Percentiles rank a stretch among this genome's conserved stretches.
phyloP scores from a whole-genome alignment of 78 protist species.

The Dictyostelium firmibasis region DNA sequence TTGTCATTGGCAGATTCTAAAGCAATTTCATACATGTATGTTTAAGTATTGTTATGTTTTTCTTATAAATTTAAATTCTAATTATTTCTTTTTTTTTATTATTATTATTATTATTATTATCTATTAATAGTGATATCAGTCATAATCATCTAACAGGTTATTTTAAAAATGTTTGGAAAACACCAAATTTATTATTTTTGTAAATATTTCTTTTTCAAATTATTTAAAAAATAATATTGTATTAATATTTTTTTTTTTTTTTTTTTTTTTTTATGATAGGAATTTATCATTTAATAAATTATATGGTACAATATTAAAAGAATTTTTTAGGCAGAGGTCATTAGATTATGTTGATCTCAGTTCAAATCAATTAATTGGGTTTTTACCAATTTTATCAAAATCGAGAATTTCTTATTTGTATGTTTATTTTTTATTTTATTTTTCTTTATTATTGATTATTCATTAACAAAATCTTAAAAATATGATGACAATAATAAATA shows the following conservation, averaged over 20 bases:
- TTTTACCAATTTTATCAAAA: constrained; percentile 20
- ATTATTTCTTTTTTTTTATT: neutral
- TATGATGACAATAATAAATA: neutral
- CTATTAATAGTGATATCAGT: neutral
- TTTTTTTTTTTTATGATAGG: neutral
- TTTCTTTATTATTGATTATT: neutral
- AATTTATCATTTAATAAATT: neutral
- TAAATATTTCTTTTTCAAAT: neutral
- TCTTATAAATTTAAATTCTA: no score
- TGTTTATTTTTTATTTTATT: no score
- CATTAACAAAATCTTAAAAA: neutral
- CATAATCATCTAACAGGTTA: constrained; percentile 27
- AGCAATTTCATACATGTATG: neutral
- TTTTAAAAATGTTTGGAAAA: neutral
- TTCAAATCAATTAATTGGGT: neutral
- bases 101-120: neutral
- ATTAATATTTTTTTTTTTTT: neutral
- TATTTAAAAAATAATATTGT: no score
- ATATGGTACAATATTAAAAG: neutral
- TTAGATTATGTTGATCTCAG: neutral
- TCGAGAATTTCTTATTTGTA: neutral
- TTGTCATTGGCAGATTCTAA: neutral
- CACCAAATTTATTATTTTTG: neutral
- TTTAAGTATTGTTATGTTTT: neutral
- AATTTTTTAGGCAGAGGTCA: neutral